phyloP scores from a whole-genome alignment of 768 basidiomycete genomes.

The Leccinum variicolor region DNA sequence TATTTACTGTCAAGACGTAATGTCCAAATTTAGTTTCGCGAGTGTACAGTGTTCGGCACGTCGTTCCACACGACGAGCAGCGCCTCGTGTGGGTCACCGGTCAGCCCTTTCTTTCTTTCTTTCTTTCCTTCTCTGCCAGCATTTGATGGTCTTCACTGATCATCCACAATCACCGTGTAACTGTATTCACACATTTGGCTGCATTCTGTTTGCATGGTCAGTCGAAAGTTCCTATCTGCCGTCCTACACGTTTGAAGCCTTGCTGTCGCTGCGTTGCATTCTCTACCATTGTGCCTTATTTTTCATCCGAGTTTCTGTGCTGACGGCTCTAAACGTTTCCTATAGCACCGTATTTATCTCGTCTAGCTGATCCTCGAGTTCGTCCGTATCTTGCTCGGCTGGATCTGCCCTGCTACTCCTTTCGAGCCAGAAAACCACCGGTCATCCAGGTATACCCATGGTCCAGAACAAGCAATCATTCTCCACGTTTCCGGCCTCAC shows the following conservation, averaged over 20 bases:
- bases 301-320: constrained; percentile 7
- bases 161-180: constrained; percentile 9
- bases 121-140: constrained; percentile 4
- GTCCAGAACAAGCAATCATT: constrained; percentile 36
- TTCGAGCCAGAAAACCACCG: constrained; percentile 17
- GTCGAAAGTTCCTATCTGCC: constrained; percentile 9
- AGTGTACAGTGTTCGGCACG: constrained; percentile 2
- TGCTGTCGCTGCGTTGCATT: constrained; percentile 24
- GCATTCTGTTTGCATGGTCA: constrained; percentile 23
- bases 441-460: constrained; percentile 24
- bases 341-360: constrained; percentile 30
- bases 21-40: constrained; percentile 6
- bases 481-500: constrained; percentile 39
- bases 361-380: constrained; percentile 25
- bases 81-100: constrained; percentile 13
- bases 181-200: constrained; percentile 4
- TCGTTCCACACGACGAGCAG: constrained; percentile 17
- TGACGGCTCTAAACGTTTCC: constrained; percentile 12
- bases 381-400: constrained; percentile 24
- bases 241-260: constrained; percentile 22
- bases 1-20: constrained; percentile 7
- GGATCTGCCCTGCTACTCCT: constrained; percentile 16
- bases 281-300: constrained; percentile 8
- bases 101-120: constrained; percentile 4
- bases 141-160: constrained; percentile 28